Base-by-base conservation (phyloP, 352 stramenopile species). In the Phytophthora kernoviae region DNA sequence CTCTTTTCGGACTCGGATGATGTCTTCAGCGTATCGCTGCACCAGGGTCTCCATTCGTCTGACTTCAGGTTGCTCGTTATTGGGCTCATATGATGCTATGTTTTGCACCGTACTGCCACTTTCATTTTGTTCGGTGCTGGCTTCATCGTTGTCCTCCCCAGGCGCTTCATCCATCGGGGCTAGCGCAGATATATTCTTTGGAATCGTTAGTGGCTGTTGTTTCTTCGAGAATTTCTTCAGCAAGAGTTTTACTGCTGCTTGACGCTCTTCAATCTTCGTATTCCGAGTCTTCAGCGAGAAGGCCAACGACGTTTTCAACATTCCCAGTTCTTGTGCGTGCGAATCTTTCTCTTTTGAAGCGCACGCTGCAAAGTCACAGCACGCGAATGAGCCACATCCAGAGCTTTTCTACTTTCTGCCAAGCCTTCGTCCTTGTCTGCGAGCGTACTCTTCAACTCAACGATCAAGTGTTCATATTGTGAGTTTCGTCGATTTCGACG, bases 381-480 rank as follows among this genome's bases (percentile, higher is more conserved):
- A 4, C 78, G 63, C 6, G 65, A 15, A 33, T 88, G 80, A 1
- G 64, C 55, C 11, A 79, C 73, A 0, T 65, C 62, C 6, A 84
- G 53, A 5, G 69, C 57, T 24, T 30, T 48, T 21, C 78, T 65
- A 7, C 75, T 68, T 33, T 81, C 68, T 4, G 45, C 37, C 14
- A 88, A 47, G 3, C 65, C 72, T 26, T 53, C 62, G 8, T 84
- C 63, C 22, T 84, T 84, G 27, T 81, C 80, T 9, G 64, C 50
- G 0, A 90, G 44, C 1, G 78, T 64, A 17, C 55, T 79, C 69
- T 90, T 90, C 5, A 90, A 66, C 48, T 90, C 80, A 1, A 84
- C 70, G 27, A 90, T 88, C 14, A 90, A 62, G n/a, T 86, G 65
- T 24, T 90, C 80, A 53, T 90, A 88, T 47, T 87, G 80, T 20